phyloP scores from a whole-genome alignment of 2,329 filamentous ascomycete genomes.

The Aureobasidium sp. region DNA sequence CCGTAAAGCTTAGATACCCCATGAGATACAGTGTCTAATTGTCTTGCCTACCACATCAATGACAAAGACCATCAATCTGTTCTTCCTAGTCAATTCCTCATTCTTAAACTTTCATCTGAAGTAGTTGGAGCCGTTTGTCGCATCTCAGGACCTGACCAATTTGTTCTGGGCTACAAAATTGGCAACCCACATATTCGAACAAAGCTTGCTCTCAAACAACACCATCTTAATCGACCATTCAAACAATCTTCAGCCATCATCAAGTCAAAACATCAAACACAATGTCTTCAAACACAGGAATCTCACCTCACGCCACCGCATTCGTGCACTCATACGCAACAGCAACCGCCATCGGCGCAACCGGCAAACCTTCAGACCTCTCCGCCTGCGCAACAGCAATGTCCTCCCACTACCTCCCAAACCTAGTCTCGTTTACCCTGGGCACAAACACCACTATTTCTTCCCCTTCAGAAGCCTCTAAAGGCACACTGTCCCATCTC shows the following conservation, averaged over 20 bases:
- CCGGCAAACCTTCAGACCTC: not conserved
- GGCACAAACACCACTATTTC: not conserved
- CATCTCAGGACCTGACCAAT: too few relatives aligned
- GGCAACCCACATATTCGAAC: too few relatives aligned
- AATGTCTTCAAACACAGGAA: conserved; percentile 1
- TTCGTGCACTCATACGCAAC: conserved; percentile 1
- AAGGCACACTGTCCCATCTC: conserved; percentile 8
- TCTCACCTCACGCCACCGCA: not conserved
- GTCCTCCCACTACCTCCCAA: conserved; percentile 11
- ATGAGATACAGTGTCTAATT: not conserved
- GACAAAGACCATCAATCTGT: too few relatives aligned
- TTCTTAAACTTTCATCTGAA: too few relatives aligned
- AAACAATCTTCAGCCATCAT: not conserved
- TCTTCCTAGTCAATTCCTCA: too few relatives aligned
- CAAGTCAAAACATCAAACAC: not conserved
- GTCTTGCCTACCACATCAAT: too few relatives aligned
- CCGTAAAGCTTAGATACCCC: not conserved
- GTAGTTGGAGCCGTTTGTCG: too few relatives aligned
- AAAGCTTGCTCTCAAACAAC: too few relatives aligned
- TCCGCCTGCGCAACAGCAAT: conserved; percentile 23
- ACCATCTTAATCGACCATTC: too few relatives aligned
- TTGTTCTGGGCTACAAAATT: too few relatives aligned
- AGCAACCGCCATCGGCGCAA: not conserved
- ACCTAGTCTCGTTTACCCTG: conserved; percentile 6
- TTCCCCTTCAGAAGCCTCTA: not conserved